These are phyloP conservation scores for Piloderma croceum DNA, from an alignment of 768 basidiomycete species.

Conservation along the genomic window DNA sequence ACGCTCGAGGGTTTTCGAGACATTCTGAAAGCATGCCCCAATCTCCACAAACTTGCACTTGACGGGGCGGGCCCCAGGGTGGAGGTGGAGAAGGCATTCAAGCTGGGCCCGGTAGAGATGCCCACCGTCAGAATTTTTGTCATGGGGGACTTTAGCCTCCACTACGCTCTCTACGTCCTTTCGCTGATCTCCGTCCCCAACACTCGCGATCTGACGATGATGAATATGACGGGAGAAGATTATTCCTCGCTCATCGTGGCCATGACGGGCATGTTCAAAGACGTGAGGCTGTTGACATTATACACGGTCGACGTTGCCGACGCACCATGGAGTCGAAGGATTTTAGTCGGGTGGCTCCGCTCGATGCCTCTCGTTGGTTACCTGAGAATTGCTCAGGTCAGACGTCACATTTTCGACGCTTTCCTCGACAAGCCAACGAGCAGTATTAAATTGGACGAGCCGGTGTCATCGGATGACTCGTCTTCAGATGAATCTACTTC, in stretches of 20 bases:
- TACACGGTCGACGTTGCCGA: conserved; percentile 37
- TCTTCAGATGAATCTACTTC: conserved; percentile 6
- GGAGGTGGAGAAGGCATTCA: conserved; percentile 20
- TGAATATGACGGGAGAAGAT: conserved; percentile 46
- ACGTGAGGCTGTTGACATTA: conserved; percentile 50
- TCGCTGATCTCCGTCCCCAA: conserved; percentile 51
- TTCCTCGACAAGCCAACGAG: conserved; percentile 39
- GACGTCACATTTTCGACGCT: conserved; percentile 37
- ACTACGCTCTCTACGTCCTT: conserved; percentile 43
- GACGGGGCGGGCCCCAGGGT: conserved; percentile 56
- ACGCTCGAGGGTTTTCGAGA: conserved; percentile 44
- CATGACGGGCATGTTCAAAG: conserved; percentile 45
- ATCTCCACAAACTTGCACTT: conserved; percentile 49
- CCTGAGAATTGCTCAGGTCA: conserved; percentile 43
- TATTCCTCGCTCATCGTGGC: conserved; percentile 42
- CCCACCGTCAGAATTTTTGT: conserved; percentile 46
- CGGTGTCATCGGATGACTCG: neutral
- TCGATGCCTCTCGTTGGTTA: conserved; percentile 54
- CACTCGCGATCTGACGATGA: conserved; percentile 52
- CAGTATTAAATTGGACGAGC: conserved; percentile 1
- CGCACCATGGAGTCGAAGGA: conserved; percentile 17
- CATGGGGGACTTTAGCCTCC: conserved; percentile 49
- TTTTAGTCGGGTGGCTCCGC: conserved; percentile 46
- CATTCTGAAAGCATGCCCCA: conserved; percentile 45
- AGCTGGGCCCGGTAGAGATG: conserved; percentile 39